Percentiles rank a stretch among this genome's conserved stretches.
Conservation (phyloP, 2,329 filamentous ascomycete genomes). For the Penicillium crustosum region DNA sequence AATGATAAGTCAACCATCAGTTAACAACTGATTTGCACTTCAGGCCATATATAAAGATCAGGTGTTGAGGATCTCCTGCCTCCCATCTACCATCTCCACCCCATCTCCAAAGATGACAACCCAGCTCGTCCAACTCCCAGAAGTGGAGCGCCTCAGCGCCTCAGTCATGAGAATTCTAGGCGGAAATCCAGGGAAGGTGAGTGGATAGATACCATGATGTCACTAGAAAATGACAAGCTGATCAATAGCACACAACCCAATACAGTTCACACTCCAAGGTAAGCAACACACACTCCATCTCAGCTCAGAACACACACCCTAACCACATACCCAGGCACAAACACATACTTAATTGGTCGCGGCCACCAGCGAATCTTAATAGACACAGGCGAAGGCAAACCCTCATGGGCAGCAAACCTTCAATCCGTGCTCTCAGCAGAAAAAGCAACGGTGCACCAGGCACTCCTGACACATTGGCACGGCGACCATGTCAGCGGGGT, state of each 20-base stretch:
- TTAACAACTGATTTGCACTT: neutral
- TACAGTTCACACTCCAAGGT: constrained; percentile 61
- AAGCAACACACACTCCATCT: neutral
- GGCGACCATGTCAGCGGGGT: constrained; percentile 80
- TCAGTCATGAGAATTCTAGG: constrained; percentile 80
- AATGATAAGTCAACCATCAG: neutral
- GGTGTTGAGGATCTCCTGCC: neutral
- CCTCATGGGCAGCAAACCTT: constrained; percentile 69
- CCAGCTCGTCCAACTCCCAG: constrained; percentile 64
- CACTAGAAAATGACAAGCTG: neutral
- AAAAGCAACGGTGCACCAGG: constrained; percentile 64
- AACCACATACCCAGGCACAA: constrained; percentile 61
- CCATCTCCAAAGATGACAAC: constrained; percentile 53
- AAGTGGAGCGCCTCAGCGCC: constrained; percentile 75
- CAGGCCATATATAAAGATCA: neutral
- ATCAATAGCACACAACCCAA: neutral
- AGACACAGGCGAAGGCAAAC: constrained; percentile 82
- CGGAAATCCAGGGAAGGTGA: constrained; percentile 82
- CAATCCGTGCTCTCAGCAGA: constrained; percentile 65
- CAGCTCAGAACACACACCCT: neutral
- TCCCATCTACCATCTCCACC: neutral
- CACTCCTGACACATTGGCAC: constrained; percentile 90
- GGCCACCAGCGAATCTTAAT: constrained; percentile 74
- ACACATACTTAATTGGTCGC: constrained; percentile 87
- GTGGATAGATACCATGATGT: constrained; percentile 9